These are phyloP conservation scores for maize (Zea mays) DNA, from an alignment of 176 grass and related monocot genomes.

Conservation along the genomic window Zm-B73-REFERENCE-NAM-5.0 NC_050101.1:150954001-150954500, in stretches of 20 bases:
- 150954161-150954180: background rate
- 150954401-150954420: background rate
- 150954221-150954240: background rate
- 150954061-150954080: background rate
- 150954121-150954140: background rate
- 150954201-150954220: background rate
- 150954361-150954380: background rate
- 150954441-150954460: too few relatives aligned
- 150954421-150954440: too few relatives aligned
- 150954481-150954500: too few relatives aligned
- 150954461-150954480: too few relatives aligned
- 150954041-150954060: conserved; percentile 28
- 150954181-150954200: background rate
- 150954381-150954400: background rate
- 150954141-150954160: background rate
- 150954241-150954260: background rate
- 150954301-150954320: background rate
- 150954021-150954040: conserved; percentile 51
- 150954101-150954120: background rate
- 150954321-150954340: background rate
- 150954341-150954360: background rate
- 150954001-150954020: conserved; percentile 69
- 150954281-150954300: background rate
- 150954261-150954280: background rate
- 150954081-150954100: conserved; percentile 8